phyloP scores from a whole-genome alignment of 2,329 filamentous ascomycete species.

The Cytospora piceae region DNA sequence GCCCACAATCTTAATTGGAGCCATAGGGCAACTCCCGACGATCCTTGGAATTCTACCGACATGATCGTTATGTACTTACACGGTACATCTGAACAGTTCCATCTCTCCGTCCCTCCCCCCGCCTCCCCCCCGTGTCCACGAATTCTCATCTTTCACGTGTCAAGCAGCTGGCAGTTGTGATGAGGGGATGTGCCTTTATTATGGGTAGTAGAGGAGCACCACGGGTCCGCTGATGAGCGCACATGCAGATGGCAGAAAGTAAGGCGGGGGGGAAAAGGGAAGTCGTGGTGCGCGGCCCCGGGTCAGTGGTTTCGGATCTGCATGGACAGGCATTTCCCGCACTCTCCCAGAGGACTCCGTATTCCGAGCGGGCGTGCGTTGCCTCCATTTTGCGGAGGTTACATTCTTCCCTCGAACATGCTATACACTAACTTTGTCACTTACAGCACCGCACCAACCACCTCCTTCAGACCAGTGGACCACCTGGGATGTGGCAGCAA shows the following conservation, averaged over 20 bases:
- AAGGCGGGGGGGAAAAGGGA: background rate
- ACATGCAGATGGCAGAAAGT: background rate
- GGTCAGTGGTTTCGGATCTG: slow-evolving; percentile 18
- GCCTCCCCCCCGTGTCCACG: background rate
- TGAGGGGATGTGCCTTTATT: background rate
- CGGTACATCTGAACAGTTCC: background rate
- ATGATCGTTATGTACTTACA: background rate
- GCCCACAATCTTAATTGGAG: slow-evolving; percentile 1
- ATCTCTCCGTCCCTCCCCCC: background rate
- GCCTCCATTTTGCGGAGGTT: slow-evolving; percentile 21
- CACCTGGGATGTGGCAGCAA: background rate
- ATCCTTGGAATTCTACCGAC: background rate
- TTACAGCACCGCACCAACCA: slow-evolving; percentile 12
- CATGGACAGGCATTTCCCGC: slow-evolving; percentile 9
- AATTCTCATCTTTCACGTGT: background rate
- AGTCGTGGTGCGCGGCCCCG: slow-evolving; percentile 3
- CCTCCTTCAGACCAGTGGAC: background rate
- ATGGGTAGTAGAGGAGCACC: background rate
- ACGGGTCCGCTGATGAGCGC: background rate
- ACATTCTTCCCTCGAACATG: slow-evolving; percentile 14
- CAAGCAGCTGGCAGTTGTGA: background rate
- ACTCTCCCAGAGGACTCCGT: slow-evolving; percentile 1
- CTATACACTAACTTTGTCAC: background rate
- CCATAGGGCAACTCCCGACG: background rate
- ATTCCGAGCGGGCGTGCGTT: slow-evolving; percentile 17